Evolutionary conservation across 2,329 filamentous ascomycete species (phyloP).

Genomic region (Pseudopyricularia javanii): DNA sequence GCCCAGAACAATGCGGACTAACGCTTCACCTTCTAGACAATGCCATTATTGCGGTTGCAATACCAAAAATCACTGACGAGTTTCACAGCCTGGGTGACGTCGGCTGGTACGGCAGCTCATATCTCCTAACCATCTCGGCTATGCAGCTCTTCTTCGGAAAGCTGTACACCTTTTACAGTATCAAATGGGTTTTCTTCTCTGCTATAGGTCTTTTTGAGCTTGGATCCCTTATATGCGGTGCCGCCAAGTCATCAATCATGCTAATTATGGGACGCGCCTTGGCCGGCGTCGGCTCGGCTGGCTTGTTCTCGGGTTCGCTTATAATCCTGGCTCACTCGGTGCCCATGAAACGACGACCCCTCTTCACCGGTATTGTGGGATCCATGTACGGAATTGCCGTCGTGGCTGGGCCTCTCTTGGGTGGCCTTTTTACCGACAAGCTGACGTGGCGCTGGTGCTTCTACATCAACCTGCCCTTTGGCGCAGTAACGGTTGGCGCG

Average conservation of each 20-base stretch:
- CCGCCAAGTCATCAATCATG: conserved; percentile 9
- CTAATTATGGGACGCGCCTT: conserved; percentile 13
- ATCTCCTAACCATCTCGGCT: conserved; percentile 20
- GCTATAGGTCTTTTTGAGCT: conserved; percentile 22
- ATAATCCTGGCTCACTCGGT: conserved; percentile 18
- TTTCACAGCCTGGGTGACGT: conserved; percentile 25
- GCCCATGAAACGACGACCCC: conserved; percentile 8
- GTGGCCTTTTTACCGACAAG: conserved; percentile 13
- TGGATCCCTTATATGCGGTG: conserved; percentile 21
- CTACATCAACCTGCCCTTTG: conserved; percentile 19
- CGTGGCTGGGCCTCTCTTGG: conserved; percentile 11
- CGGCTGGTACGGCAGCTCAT: conserved; percentile 28
- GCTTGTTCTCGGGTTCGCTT: conserved; percentile 23
- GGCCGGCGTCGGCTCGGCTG: conserved; percentile 19
- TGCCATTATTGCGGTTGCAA: conserved; percentile 20
- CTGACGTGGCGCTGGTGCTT: conserved; percentile 20
- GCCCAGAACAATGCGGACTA: not conserved
- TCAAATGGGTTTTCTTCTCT: conserved; percentile 20
- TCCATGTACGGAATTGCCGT: conserved; percentile 27
- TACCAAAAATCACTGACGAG: conserved; percentile 21
- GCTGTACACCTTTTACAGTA: conserved; percentile 23
- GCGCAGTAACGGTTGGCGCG: conserved; percentile 11
- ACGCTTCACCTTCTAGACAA: conserved; percentile 8
- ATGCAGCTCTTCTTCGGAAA: conserved; percentile 20
- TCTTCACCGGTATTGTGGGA: conserved; percentile 20